Percentiles rank a stretch among this genome's conserved stretches.
Conservation (phyloP, 2,329 filamentous ascomycete genomes). For the Colletotrichum orbiculare region DNA sequence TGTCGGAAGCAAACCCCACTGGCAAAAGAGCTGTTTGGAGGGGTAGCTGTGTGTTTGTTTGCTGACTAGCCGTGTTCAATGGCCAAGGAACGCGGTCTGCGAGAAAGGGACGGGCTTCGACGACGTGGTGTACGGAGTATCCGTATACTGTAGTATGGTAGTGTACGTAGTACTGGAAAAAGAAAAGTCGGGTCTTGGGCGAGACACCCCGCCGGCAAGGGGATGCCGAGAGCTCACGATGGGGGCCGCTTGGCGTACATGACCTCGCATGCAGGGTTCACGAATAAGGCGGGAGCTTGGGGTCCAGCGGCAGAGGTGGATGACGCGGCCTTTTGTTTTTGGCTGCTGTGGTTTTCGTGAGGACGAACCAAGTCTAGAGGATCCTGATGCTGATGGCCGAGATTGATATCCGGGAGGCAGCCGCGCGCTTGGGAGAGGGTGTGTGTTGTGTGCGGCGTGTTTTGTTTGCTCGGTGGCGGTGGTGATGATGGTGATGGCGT, state of each 20-base stretch:
- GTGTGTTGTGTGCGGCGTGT: background rate
- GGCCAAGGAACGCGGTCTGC: no score
- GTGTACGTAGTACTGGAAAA: no score
- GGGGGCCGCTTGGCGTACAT: slow-evolving; percentile 30
- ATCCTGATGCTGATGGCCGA: no score
- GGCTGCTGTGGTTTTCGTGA: no score
- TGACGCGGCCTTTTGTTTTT: slow-evolving; percentile 27
- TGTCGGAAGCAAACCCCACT: slow-evolving; percentile 10
- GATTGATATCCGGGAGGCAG: slow-evolving; percentile 6
- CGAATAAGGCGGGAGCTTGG: slow-evolving; percentile 9
- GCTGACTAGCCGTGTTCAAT: background rate
- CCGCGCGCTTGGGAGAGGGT: slow-evolving; percentile 27
- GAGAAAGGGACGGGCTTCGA: no score
- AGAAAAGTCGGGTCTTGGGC: background rate
- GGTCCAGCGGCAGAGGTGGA: background rate
- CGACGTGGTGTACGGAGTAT: no score
- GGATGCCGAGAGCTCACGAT: slow-evolving; percentile 31
- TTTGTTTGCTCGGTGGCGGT: background rate
- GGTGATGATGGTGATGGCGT: no score
- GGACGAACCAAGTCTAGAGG: no score
- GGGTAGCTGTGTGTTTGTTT: slow-evolving; percentile 16
- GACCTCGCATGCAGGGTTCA: slow-evolving; percentile 20
- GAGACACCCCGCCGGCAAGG: slow-evolving; percentile 31
- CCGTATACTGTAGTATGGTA: no score
- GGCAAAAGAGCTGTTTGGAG: slow-evolving; percentile 23